These are phyloP conservation scores for Thalassiosira livingstoniorum DNA, from an alignment of 352 stramenopile genomes.

Conservation along the genomic window DNA sequence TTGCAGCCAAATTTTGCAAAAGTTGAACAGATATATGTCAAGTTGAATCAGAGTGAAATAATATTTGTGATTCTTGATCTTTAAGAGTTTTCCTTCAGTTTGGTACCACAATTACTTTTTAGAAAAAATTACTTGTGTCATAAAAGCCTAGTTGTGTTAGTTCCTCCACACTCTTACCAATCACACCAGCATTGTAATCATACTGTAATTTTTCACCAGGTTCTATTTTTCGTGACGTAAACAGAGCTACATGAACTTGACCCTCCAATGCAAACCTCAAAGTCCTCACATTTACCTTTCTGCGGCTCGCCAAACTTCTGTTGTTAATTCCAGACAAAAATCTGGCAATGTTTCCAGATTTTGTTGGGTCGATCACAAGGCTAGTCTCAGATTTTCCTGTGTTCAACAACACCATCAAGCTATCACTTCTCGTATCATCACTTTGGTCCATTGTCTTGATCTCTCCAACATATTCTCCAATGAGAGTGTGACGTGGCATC, in stretches of 20 bases:
- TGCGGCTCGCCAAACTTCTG: conserved; percentile 49
- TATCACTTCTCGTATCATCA: conserved; percentile 53
- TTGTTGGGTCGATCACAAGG: conserved; percentile 67
- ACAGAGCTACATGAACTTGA: conserved; percentile 53
- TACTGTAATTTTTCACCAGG: conserved; percentile 64
- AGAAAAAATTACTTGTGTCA: conserved; percentile 70
- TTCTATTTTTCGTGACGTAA: conserved; percentile 54
- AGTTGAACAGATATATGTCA: neutral
- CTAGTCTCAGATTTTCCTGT: conserved; percentile 52
- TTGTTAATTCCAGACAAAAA: conserved; percentile 71
- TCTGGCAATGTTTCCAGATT: conserved; percentile 54
- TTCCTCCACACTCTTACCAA: conserved; percentile 49
- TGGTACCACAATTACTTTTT: neutral
- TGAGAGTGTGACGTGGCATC: conserved; percentile 60
- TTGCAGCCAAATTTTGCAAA: neutral
- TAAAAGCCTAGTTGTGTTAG: conserved; percentile 63
- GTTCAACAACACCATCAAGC: conserved; percentile 64
- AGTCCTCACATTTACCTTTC: conserved; percentile 63
- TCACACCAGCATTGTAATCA: conserved; percentile 67
- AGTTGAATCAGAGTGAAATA: neutral
- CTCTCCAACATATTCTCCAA: conserved; percentile 61
- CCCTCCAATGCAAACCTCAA: conserved; percentile 60
- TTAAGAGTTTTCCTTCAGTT: neutral
- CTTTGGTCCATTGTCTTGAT: conserved; percentile 57
- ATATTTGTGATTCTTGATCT: neutral